Evolutionary conservation across 768 basidiomycete genomes (phyloP).

Genomic region (Mycena sanguinolenta): DNA sequence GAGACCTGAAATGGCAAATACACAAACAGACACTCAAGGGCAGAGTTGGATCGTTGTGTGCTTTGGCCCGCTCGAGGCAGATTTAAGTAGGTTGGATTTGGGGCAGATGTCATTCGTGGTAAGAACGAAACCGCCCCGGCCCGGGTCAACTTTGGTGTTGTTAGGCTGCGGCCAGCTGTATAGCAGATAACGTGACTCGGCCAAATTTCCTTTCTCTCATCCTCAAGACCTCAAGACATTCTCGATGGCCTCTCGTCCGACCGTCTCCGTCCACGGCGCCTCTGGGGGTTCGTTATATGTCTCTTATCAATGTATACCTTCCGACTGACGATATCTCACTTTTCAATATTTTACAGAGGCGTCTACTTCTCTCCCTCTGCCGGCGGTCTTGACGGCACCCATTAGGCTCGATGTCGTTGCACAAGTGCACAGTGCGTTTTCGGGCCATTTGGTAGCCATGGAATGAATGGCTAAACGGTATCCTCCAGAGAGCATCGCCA

Average conservation of each 20-base stretch:
- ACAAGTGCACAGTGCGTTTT: slow-evolving; percentile 95
- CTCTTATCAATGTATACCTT: slow-evolving; percentile 36
- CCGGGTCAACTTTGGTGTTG: slow-evolving; percentile 12
- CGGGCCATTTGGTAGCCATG: not conserved
- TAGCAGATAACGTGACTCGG: not conserved
- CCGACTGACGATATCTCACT: slow-evolving; percentile 13
- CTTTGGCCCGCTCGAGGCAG: too few species aligned
- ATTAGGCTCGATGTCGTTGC: slow-evolving; percentile 99
- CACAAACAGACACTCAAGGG: too few species aligned
- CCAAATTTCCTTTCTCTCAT: slow-evolving; percentile 11
- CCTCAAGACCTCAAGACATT: slow-evolving; percentile 60
- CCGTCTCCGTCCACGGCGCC: slow-evolving; percentile 84
- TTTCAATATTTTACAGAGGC: too few species aligned
- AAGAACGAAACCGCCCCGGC: too few species aligned
- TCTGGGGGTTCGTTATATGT: slow-evolving; percentile 73
- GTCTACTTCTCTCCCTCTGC: slow-evolving; percentile 90
- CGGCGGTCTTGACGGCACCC: slow-evolving; percentile 97
- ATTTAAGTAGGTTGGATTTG: too few species aligned
- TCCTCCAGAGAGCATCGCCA: slow-evolving; percentile 90
- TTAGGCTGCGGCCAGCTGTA: slow-evolving; percentile 12
- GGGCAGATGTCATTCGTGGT: too few species aligned
- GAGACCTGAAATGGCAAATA: too few species aligned
- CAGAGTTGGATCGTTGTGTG: too few species aligned
- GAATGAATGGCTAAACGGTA: slow-evolving; percentile 32
- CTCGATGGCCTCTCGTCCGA: slow-evolving; percentile 92